A percentile compares a stretch with the other conserved stretches of the same genome.
Conservation (phyloP, 108 stramenopile genomes). For the Nitzschia sp. region DNA sequence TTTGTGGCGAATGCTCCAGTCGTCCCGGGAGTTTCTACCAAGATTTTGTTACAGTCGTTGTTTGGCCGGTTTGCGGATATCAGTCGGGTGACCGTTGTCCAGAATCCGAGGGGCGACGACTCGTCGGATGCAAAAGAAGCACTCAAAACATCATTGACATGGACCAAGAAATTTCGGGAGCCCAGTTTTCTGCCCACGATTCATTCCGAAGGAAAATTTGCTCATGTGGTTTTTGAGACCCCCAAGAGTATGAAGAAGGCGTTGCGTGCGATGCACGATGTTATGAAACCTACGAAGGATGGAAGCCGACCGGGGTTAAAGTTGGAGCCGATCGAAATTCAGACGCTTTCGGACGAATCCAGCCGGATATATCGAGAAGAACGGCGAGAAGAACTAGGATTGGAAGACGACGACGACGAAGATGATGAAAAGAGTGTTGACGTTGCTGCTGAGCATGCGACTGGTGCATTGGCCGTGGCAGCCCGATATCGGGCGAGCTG, state of each 20-base stretch:
- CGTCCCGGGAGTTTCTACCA: conserved; percentile 66
- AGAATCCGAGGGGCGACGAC: conserved; percentile 53
- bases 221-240: conserved; percentile 79
- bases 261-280: conserved; percentile 41
- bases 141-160: conserved; percentile 8
- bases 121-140: not conserved
- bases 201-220: conserved; percentile 56
- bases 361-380: conserved; percentile 21
- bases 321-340: conserved; percentile 53
- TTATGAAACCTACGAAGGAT: conserved; percentile 33
- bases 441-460: conserved; percentile 19
- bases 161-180: conserved; percentile 16
- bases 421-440: conserved; percentile 35
- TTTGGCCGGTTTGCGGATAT: conserved; percentile 79
- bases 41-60: conserved; percentile 55
- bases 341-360: conserved; percentile 50
- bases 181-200: conserved; percentile 36
- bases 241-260: conserved; percentile 69
- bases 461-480: conserved; percentile 58
- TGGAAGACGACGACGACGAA: conserved; percentile 17
- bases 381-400: not conserved
- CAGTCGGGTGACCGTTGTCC: conserved; percentile 69
- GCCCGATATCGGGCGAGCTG: conserved; percentile 41
- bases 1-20: conserved; percentile 86
- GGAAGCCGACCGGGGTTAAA: conserved; percentile 23